Conservation (phyloP, 2,329 filamentous ascomycete genomes). For the Diaporthe citrichinensis region DNA sequence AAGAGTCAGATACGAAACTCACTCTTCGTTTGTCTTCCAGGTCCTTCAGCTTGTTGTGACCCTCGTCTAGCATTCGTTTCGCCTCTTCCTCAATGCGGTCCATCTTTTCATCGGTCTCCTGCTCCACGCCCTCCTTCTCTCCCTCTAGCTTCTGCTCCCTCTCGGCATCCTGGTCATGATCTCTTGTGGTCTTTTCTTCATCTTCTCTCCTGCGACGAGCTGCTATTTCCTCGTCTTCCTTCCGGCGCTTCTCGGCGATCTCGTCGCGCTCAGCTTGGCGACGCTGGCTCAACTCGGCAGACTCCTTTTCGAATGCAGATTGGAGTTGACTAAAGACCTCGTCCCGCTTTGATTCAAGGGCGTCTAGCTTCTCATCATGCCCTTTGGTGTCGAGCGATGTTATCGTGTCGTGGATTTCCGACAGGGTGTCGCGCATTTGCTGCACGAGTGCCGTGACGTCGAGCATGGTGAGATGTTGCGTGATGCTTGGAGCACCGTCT, state of each 20-base stretch:
- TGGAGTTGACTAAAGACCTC: conserved; percentile 51
- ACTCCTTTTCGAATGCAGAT: conserved; percentile 50
- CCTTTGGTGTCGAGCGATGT: conserved; percentile 50
- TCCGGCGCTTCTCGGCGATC: conserved; percentile 53
- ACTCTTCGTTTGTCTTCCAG: conserved; percentile 54
- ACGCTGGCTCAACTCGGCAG: conserved; percentile 48
- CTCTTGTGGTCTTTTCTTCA: conserved; percentile 49
- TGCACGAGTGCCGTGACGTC: conserved; percentile 57
- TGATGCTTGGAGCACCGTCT: conserved; percentile 8
- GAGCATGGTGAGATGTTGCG: conserved; percentile 41
- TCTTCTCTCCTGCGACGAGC: conserved; percentile 55
- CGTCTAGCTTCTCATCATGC: conserved; percentile 55
- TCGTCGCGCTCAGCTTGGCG: conserved; percentile 50
- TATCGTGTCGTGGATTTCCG: conserved; percentile 55
- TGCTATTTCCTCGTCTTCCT: conserved; percentile 58
- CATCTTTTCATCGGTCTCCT: conserved; percentile 54
- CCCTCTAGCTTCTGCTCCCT: conserved; percentile 49
- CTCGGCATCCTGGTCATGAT: conserved; percentile 50
- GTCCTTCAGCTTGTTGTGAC: conserved; percentile 50
- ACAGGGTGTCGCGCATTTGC: conserved; percentile 60
- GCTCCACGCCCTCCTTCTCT: conserved; percentile 51
- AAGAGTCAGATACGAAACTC: conserved; percentile 24
- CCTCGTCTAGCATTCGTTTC: conserved; percentile 48
- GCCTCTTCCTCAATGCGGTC: conserved; percentile 52
- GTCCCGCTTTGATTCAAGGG: conserved; percentile 56